phyloP scores from a whole-genome alignment of 345 rosid species.

The Raphanus raphanistrum region DNA sequence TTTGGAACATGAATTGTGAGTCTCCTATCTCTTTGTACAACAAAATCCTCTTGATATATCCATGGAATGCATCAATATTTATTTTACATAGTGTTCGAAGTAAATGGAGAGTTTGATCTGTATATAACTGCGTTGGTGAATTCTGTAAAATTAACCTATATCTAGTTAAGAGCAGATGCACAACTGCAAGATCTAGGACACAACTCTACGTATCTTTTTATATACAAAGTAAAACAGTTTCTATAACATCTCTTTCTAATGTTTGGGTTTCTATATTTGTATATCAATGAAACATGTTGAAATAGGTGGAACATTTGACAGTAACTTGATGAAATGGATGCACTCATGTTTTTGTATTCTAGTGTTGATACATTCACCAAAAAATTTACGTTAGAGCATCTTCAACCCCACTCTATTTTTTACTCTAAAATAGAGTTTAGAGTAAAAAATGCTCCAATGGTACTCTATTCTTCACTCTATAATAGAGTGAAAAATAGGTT shows the following conservation, averaged over 20 bases:
- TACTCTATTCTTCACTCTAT: too few species aligned
- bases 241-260: background rate
- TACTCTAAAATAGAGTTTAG: too few species aligned
- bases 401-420: too few species aligned
- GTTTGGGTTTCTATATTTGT: background rate
- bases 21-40: constrained; percentile 2
- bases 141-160: background rate
- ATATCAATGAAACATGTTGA: background rate
- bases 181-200: background rate
- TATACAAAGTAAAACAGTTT: background rate
- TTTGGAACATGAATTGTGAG: constrained; percentile 36
- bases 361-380: background rate
- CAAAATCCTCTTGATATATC: background rate
- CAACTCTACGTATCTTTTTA: background rate
- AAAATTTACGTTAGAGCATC: background rate
- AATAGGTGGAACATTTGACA: background rate
- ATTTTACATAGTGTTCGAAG: too few species aligned
- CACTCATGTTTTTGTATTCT: background rate
- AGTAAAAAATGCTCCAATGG: too few species aligned
- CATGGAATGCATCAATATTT: constrained; percentile 5
- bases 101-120: background rate
- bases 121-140: background rate
- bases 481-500: too few species aligned
- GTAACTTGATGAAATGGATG: background rate
- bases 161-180: background rate